phyloP scores from a whole-genome alignment of 495 filamentous ascomycete species.

The Saxophila tyrrhenica region DNA sequence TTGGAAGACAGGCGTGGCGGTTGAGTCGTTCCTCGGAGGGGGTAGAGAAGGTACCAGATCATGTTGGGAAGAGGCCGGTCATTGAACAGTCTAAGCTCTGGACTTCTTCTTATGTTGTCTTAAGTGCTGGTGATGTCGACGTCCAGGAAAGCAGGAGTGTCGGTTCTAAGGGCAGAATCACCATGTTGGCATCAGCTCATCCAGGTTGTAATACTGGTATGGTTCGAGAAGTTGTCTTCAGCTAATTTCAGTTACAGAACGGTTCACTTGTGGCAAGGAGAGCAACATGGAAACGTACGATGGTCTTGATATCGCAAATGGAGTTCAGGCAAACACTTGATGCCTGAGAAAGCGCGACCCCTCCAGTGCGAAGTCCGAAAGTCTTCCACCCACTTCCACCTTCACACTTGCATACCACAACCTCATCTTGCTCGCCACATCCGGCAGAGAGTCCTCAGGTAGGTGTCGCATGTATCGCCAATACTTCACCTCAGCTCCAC shows the following conservation, averaged over 20 bases:
- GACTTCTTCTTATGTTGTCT: too few relatives aligned
- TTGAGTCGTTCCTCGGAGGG: constrained; percentile 45
- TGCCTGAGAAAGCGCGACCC: too few relatives aligned
- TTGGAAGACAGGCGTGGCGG: constrained; percentile 19
- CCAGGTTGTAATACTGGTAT: too few relatives aligned
- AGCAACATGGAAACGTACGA: background rate
- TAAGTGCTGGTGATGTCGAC: too few relatives aligned
- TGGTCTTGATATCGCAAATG: background rate
- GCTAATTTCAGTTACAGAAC: too few relatives aligned
- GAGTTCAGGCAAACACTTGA: too few relatives aligned
- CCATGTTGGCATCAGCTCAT: too few relatives aligned
- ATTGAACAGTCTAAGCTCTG: too few relatives aligned
- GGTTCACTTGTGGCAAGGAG: too few relatives aligned
- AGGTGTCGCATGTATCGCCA: background rate
- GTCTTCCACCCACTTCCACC: background rate
- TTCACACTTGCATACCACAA: background rate
- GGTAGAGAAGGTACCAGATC: constrained; percentile 51
- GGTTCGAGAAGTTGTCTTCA: background rate
- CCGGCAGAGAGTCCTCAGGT: background rate
- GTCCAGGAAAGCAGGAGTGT: too few relatives aligned
- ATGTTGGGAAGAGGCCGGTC: constrained; percentile 5
- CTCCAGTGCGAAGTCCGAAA: too few relatives aligned
- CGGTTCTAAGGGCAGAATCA: too few relatives aligned
- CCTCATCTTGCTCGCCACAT: background rate
- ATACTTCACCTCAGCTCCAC: background rate